A percentile compares a stretch with the other conserved stretches of the same genome.
Conservation (phyloP, 495 filamentous ascomycete species). For the Aspergillus homomorphus region DNA sequence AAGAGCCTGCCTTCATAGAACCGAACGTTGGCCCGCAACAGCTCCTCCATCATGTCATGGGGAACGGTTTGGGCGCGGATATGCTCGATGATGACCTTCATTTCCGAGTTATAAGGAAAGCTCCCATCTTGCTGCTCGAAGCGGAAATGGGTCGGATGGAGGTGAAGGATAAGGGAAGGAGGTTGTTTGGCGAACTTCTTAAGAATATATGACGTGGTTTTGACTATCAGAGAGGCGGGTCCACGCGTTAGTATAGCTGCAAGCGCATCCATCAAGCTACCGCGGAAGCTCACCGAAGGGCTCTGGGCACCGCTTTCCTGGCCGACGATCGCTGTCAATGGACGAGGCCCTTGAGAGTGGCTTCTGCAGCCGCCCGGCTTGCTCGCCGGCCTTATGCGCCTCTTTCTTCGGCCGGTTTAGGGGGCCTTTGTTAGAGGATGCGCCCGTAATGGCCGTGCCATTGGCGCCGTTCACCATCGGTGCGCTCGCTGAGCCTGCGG, state of each 20-base stretch:
- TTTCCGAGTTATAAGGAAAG: slow-evolving; percentile 86
- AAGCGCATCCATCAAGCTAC: neutral
- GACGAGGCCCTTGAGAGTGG: slow-evolving; percentile 31
- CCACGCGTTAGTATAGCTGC: neutral
- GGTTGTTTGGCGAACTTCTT: slow-evolving; percentile 71
- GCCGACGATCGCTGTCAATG: slow-evolving; percentile 34
- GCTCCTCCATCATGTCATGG: slow-evolving; percentile 70
- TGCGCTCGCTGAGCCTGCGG: slow-evolving; percentile 25
- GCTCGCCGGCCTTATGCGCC: slow-evolving; percentile 45
- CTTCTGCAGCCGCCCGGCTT: slow-evolving; percentile 30
- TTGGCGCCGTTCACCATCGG: slow-evolving; percentile 36
- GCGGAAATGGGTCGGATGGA: slow-evolving; percentile 81
- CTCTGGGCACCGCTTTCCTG: slow-evolving; percentile 42
- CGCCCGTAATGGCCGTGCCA: slow-evolving; percentile 38
- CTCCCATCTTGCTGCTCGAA: slow-evolving; percentile 94
- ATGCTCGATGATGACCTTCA: slow-evolving; percentile 80
- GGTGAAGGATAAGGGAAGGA: slow-evolving; percentile 82
- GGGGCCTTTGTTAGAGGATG: slow-evolving; percentile 39
- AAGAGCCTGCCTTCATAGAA: slow-evolving; percentile 78
- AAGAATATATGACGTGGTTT: slow-evolving; percentile 72
- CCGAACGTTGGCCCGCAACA: slow-evolving; percentile 60
- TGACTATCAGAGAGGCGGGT: slow-evolving; percentile 45
- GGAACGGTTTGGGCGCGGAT: slow-evolving; percentile 63
- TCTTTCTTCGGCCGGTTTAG: slow-evolving; percentile 53
- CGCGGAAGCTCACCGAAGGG: slow-evolving; percentile 44